Evolutionary conservation across 129 eudicot genomes (phyloP).

Genomic region (Centaurea solstitialis): DNA sequence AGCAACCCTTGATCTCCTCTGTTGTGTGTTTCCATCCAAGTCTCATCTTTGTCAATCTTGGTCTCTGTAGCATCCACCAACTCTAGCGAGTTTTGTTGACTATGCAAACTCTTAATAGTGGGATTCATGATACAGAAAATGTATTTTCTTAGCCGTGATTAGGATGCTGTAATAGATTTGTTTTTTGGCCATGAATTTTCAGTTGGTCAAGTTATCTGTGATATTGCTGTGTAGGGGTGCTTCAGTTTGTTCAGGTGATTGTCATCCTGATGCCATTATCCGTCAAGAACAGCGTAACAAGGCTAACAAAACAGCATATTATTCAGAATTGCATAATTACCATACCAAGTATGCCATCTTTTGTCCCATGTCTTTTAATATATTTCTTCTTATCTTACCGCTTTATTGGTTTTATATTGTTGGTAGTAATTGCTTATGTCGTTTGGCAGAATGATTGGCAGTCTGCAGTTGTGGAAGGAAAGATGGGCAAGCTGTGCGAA

Average conservation of each 20-base stretch:
- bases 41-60: not conserved
- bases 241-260: constrained; percentile 68
- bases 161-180: not conserved
- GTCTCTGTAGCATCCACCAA: not conserved
- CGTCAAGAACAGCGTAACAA: constrained; percentile 55
- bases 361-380: constrained; percentile 2
- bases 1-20: not conserved
- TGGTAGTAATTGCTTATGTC: constrained; percentile 15
- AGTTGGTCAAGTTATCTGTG: constrained; percentile 26
- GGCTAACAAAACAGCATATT: constrained; percentile 68
- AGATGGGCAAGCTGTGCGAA: constrained; percentile 60
- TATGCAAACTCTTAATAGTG: not conserved
- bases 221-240: constrained; percentile 62
- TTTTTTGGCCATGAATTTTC: constrained; percentile 7
- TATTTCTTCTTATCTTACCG: not conserved
- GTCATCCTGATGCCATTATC: constrained; percentile 82
- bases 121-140: constrained; percentile 2
- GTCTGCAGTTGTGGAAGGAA: constrained; percentile 71
- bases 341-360: constrained; percentile 67
- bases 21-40: not conserved
- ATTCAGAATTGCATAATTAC: constrained; percentile 61
- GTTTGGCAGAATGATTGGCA: constrained; percentile 67
- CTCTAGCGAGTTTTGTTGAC: not conserved
- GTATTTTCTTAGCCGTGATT: not conserved
- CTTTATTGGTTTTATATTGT: constrained; percentile 11